Evolutionary conservation across 192 early-diverging fungal species (phyloP).

Genomic region (Rhizoclosmatium globosum): DNA sequence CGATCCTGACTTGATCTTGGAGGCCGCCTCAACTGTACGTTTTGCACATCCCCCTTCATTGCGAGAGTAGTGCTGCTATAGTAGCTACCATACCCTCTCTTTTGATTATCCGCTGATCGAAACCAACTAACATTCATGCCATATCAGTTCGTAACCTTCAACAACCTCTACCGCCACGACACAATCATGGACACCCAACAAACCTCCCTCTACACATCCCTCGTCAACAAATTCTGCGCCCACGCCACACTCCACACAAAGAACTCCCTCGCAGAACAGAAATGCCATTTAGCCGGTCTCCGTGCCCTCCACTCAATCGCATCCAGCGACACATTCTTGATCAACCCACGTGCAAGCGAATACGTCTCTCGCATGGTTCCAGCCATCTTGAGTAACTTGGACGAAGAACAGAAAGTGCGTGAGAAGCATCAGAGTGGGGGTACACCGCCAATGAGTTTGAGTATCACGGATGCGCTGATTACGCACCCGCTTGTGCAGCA

Average conservation of each 20-base stretch:
- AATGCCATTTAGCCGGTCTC: conserved; percentile 51
- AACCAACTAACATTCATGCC: too few species aligned
- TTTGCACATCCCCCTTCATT: not conserved
- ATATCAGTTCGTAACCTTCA: conserved; percentile 73
- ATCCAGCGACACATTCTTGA: conserved; percentile 40
- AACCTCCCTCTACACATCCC: conserved; percentile 38
- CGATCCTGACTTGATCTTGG: conserved; percentile 67
- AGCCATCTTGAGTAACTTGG: conserved; percentile 50
- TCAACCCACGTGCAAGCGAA: conserved; percentile 25
- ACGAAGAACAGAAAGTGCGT: conserved; percentile 1
- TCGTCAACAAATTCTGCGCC: conserved; percentile 46
- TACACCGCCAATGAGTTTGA: conserved; percentile 22
- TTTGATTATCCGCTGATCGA: too few species aligned
- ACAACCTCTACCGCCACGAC: conserved; percentile 65
- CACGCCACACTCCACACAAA: conserved; percentile 25
- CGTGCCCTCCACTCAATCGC: conserved; percentile 50
- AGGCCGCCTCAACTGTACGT: conserved; percentile 68
- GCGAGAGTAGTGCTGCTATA: not conserved
- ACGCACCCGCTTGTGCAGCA: conserved; percentile 39
- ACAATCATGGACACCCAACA: conserved; percentile 74
- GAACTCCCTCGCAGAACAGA: conserved; percentile 40
- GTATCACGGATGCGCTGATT: conserved; percentile 47
- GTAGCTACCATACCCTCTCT: not conserved
- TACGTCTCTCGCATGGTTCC: conserved; percentile 45
- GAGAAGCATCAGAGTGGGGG: not conserved